Percentiles rank a stretch among this genome's conserved stretches.
These are phyloP conservation scores for Cordyceps tenuipes DNA, from an alignment of 2,329 filamentous ascomycete genomes.

Conservation along the genomic window DNA sequence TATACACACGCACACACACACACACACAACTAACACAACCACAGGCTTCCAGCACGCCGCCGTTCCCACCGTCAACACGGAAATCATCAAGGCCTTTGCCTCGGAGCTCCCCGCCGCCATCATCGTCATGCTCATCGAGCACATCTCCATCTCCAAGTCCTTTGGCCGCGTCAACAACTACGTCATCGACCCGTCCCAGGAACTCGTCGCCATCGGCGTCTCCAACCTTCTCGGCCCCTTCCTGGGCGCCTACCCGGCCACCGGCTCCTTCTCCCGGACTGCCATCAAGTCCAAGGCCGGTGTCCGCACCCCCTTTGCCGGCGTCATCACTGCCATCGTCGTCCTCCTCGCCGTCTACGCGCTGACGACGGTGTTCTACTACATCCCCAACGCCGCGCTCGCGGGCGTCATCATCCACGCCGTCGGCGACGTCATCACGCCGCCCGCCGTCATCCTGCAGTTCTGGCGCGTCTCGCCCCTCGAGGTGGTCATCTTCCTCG, in stretches of 20 bases:
- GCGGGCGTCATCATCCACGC: slow-evolving; percentile 93
- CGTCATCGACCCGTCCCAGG: slow-evolving; percentile 88
- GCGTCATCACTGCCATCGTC: slow-evolving; percentile 76
- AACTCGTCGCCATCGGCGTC: slow-evolving; percentile 88
- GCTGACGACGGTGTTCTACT: slow-evolving; percentile 82
- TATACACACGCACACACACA: too few relatives aligned
- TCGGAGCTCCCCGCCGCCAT: slow-evolving; percentile 73
- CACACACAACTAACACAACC: background rate
- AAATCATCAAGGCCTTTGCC: slow-evolving; percentile 60
- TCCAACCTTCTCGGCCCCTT: slow-evolving; percentile 87
- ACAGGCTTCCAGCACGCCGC: slow-evolving; percentile 70
- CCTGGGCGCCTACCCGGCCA: slow-evolving; percentile 83
- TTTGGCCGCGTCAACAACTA: slow-evolving; percentile 97
- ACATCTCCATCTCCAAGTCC: slow-evolving; percentile 94
- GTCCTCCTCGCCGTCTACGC: slow-evolving; percentile 88
- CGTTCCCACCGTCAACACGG: slow-evolving; percentile 58
- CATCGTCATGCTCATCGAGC: slow-evolving; percentile 93
- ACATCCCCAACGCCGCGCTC: slow-evolving; percentile 75
- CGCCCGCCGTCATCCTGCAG: slow-evolving; percentile 83
- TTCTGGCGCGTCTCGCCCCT: slow-evolving; percentile 92
- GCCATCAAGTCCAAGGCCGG: slow-evolving; percentile 97
- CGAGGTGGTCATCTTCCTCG: slow-evolving; percentile 87
- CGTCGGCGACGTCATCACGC: slow-evolving; percentile 84
- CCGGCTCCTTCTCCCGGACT: slow-evolving; percentile 91
- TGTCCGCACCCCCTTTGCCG: slow-evolving; percentile 82